A percentile compares a stretch with the other conserved stretches of the same genome.
These are phyloP conservation scores for Brettanomyces custersianus DNA, from an alignment of 805 yeast species.

Conservation along the genomic window DNA sequence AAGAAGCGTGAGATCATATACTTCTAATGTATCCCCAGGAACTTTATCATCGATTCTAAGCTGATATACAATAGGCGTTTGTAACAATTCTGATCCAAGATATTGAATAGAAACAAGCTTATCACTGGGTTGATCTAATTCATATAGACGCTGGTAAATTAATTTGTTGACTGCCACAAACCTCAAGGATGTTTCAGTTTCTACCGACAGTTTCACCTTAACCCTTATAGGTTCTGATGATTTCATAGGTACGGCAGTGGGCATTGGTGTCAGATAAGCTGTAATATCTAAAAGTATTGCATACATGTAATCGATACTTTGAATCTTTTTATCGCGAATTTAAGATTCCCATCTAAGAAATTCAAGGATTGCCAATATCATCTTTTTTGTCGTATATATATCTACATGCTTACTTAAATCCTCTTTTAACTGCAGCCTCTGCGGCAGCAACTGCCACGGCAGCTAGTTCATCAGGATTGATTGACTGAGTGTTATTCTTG, in stretches of 20 bases:
- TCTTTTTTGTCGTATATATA: no score
- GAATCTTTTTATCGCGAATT: no score
- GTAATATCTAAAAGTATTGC: no score
- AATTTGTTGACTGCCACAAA: slow-evolving; percentile 12
- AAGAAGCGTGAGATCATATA: slow-evolving; percentile 31
- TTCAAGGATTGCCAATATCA: no score
- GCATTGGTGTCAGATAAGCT: no score
- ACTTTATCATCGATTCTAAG: slow-evolving; percentile 21
- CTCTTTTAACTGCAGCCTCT: no score
- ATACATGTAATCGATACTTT: no score
- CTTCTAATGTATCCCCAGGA: slow-evolving; percentile 24
- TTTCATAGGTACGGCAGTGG: neutral
- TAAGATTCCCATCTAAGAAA: no score
- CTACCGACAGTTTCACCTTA: slow-evolving; percentile 13
- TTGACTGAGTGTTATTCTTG: neutral
- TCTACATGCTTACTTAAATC: no score
- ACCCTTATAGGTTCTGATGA: slow-evolving; percentile 7
- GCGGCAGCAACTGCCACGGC: slow-evolving; percentile 27
- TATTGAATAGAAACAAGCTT: slow-evolving; percentile 14
- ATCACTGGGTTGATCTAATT: slow-evolving; percentile 1
- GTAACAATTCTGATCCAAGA: slow-evolving; percentile 17
- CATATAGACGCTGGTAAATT: slow-evolving; percentile 8
- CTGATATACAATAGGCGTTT: slow-evolving; percentile 26
- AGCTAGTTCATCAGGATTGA: slow-evolving; percentile 16
- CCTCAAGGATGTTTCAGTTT: slow-evolving; percentile 12